These are phyloP conservation scores for Symbiodinium natans DNA, from an alignment of 73 alveolate genomes.

Conservation along the genomic window DNA sequence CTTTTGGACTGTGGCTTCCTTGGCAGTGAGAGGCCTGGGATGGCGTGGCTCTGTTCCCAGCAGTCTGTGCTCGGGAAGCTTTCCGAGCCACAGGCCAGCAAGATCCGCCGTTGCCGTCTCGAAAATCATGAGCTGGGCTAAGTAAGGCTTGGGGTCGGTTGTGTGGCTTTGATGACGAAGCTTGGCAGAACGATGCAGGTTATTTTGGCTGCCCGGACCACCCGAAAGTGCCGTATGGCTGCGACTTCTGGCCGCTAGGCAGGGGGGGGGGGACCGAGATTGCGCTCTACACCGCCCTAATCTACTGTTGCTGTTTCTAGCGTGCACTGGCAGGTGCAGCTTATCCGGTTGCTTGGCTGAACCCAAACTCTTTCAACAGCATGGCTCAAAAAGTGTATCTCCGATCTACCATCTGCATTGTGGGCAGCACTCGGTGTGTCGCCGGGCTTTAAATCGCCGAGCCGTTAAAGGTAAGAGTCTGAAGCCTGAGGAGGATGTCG, in stretches of 20 bases:
- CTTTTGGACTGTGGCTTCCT: neutral
- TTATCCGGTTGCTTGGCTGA: neutral
- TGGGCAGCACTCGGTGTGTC: no score
- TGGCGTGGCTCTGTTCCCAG: constrained; percentile 4
- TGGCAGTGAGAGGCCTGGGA: neutral
- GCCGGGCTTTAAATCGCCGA: no score
- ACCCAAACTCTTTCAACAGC: no score
- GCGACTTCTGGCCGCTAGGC: constrained; percentile 17
- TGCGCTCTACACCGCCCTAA: no score
- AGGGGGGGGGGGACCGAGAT: neutral
- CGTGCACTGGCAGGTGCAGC: neutral
- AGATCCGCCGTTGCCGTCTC: neutral
- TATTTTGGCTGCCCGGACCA: constrained; percentile 7
- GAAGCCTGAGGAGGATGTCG: neutral
- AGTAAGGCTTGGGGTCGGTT: neutral
- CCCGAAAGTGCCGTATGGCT: constrained; percentile 5
- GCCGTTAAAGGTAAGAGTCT: no score
- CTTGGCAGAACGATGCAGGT: neutral
- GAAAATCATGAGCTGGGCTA: neutral
- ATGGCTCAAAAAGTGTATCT: no score
- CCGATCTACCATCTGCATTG: no score
- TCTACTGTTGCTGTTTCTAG: no score
- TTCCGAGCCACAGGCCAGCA: neutral
- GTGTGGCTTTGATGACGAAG: neutral
- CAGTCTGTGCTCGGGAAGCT: neutral